Percentiles rank a stretch among this genome's conserved stretches.
phyloP scores from a whole-genome alignment of 1,284 basidiomycete species.

The Ceratobasidium papillatum region DNA sequence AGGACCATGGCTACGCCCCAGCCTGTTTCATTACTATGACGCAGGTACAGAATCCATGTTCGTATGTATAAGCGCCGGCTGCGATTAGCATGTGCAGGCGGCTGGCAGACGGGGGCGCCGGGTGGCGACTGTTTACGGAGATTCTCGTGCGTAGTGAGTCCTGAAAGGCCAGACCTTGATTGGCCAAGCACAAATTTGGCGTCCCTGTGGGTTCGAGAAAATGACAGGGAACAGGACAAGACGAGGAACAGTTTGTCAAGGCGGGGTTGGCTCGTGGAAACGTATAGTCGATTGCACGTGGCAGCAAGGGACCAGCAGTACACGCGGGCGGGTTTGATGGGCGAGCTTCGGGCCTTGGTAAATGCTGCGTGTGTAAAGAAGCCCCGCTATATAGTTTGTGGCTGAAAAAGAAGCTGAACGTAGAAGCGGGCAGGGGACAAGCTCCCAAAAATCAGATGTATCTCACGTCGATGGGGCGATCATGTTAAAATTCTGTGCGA shows the following conservation, averaged over 20 bases:
- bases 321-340: constrained; percentile 31
- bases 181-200: constrained; percentile 30
- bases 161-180: constrained; percentile 14
- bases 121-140: constrained; percentile 4
- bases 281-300: constrained; percentile 25
- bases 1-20: background rate
- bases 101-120: background rate
- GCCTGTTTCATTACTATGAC: background rate
- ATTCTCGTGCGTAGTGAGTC: background rate
- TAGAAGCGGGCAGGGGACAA: constrained; percentile 28
- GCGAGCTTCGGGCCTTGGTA: constrained; percentile 25
- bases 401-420: constrained; percentile 22
- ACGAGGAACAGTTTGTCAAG: constrained; percentile 11
- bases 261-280: constrained; percentile 39
- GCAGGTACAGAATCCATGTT: constrained; percentile 3
- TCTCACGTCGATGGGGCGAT: constrained; percentile 39
- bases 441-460: constrained; percentile 24
- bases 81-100: background rate
- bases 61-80: background rate
- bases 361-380: constrained; percentile 16
- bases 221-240: constrained; percentile 8
- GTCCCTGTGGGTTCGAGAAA: constrained; percentile 39
- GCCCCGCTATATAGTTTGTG: constrained; percentile 21
- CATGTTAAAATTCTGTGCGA: constrained; percentile 38
- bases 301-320: constrained; percentile 26